Evolutionary conservation across 768 basidiomycete genomes (phyloP).

Genomic region (Cystobasidium onofrii): DNA sequence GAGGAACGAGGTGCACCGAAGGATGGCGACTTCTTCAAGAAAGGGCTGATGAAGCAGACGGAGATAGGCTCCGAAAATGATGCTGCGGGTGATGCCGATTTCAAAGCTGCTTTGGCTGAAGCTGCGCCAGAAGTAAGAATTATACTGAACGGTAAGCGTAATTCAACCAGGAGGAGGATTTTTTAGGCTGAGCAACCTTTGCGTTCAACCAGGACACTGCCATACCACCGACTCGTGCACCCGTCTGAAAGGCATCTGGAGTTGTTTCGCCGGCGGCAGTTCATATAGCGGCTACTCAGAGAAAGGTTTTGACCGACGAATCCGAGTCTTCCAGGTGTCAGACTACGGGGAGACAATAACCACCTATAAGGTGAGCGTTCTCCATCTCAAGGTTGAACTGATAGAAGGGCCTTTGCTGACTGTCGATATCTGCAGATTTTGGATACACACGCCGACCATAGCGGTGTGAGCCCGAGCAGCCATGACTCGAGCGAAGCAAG

Average conservation of each 20-base stretch:
- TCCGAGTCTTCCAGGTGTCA: constrained; percentile 77
- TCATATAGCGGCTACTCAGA: constrained; percentile 45
- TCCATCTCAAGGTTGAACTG: not conserved
- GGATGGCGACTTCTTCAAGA: constrained; percentile 52
- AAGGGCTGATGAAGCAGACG: constrained; percentile 67
- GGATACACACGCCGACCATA: constrained; percentile 18
- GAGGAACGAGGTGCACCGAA: constrained; percentile 41
- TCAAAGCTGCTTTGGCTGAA: constrained; percentile 29
- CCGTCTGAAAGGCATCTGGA: constrained; percentile 75
- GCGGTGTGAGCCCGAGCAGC: not conserved
- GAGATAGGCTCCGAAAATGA: constrained; percentile 53
- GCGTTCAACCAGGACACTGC: constrained; percentile 60
- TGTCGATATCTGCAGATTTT: not conserved
- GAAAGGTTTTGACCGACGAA: constrained; percentile 73
- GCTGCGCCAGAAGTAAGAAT: constrained; percentile 47
- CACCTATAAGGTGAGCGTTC: constrained; percentile 60
- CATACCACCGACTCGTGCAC: constrained; percentile 49
- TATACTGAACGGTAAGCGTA: constrained; percentile 60
- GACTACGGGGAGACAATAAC: constrained; percentile 85
- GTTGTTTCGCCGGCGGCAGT: constrained; percentile 58
- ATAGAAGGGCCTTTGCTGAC: not conserved
- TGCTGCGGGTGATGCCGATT: constrained; percentile 47
- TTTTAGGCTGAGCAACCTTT: no score
- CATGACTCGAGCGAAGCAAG: not conserved
- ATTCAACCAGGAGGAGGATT: no score